Evolutionary conservation across 2,329 filamentous ascomycete species (phyloP), one percentile per base, ranked within the genome.

Genomic region (Hypoxylon sp.): DNA sequence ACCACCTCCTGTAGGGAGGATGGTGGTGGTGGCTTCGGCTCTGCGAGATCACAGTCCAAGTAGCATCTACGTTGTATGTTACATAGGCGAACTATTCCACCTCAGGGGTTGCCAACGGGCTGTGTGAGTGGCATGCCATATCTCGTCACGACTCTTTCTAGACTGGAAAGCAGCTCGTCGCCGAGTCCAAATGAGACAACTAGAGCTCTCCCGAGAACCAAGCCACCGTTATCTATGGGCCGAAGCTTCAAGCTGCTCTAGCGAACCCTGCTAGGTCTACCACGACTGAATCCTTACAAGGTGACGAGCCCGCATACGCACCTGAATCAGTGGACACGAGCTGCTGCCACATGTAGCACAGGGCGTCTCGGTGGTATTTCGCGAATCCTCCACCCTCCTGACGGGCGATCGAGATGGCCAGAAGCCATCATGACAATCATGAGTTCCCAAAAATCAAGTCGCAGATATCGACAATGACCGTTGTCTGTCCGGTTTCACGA

Each of bases 181-280:
- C 35, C 18, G 18, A 26, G 13, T 26, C 48, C 35, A 21, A 35
- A 48, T 40, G 17, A 13, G 43, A 47, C 18, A 37, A 33, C 21
- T 47, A 20, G 26, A 33, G 40, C 20, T 24, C n/a, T 23, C 29
- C 35, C 18, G 17, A 38, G 27, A 48, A 48, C 60, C 42, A 60
- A 55, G 43, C 40, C 41, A 18, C 11, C 37, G 49, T 46, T 37
- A 48, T 40, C 21, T 15, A 48, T 37, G 23, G 17, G 17, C 37
- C 26, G 47, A 18, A 29, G 15, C 20, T 11, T 38, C 29, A 41
- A 10, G 6, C 38, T 27, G 11, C 7, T 27, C 23, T 20, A 8
- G 26, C 41, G 23, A 49, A 58, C 42, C 41, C 42, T 15, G 15
- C 17, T 11, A 29, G 13, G 42, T 27, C 21, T 15, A 41, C 31